Conservation (phyloP, 2,329 filamentous ascomycete genomes). For the Thielaviopsis punctulata region DNA sequence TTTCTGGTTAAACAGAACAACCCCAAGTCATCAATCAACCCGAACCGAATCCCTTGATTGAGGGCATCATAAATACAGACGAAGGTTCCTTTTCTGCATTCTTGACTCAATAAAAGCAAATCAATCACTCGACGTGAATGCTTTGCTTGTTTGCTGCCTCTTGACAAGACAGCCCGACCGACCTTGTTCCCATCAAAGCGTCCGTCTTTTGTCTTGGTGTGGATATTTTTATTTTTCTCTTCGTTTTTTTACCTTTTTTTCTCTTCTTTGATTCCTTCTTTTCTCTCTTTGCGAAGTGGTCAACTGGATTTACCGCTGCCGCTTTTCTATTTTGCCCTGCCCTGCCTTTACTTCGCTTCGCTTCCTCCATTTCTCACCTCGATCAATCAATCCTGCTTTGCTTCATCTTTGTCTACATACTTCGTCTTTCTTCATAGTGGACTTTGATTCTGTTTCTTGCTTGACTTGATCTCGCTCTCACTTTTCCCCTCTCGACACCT, state of each 20-base stretch:
- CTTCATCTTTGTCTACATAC: too few relatives aligned
- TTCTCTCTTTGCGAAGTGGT: constrained; percentile 5
- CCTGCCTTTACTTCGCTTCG: constrained; percentile 11
- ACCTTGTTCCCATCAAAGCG: not conserved
- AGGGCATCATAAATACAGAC: not conserved
- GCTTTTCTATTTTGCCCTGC: constrained; percentile 13
- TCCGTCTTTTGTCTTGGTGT: not conserved
- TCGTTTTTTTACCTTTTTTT: constrained; percentile 16
- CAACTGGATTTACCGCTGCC: constrained; percentile 9
- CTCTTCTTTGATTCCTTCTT: constrained; percentile 14
- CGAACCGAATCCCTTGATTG: not conserved
- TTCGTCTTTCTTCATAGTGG: not conserved
- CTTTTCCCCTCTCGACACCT: not conserved
- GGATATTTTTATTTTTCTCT: not conserved
- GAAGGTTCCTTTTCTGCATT: not conserved
- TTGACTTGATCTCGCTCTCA: too few relatives aligned
- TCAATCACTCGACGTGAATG: not conserved
- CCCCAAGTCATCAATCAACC: not conserved
- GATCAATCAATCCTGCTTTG: not conserved
- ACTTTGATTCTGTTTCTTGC: not conserved
- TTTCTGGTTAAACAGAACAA: not conserved
- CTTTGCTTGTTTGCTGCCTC: too few relatives aligned
- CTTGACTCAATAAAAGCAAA: not conserved
- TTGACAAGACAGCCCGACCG: too few relatives aligned
- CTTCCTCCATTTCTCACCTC: not conserved